These are phyloP conservation scores for Candida tibetensis DNA, from an alignment of 805 yeast species.

Conservation along the genomic window DNA sequence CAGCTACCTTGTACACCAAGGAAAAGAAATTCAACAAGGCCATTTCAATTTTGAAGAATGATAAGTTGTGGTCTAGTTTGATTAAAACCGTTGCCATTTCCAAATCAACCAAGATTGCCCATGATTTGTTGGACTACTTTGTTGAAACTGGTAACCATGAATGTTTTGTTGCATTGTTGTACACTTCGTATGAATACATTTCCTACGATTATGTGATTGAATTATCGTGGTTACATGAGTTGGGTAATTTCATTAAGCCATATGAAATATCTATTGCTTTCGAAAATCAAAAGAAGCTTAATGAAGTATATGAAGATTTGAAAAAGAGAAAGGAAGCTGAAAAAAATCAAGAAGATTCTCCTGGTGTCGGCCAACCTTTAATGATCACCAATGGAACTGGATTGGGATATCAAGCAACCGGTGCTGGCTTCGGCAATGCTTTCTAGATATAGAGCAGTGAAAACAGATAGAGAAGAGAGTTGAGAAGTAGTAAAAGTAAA, in stretches of 20 bases:
- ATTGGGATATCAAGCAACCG: conserved; percentile 67
- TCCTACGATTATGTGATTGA: conserved; percentile 83
- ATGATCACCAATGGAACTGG: conserved; percentile 81
- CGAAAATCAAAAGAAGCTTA: conserved; percentile 69
- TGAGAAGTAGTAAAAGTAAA: background rate
- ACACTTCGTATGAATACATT: conserved; percentile 77
- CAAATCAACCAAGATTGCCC: conserved; percentile 74
- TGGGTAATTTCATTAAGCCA: conserved; percentile 86
- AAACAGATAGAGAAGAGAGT: background rate
- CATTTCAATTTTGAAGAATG: conserved; percentile 81
- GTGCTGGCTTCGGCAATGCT: conserved; percentile 65
- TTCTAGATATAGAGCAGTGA: conserved; percentile 15
- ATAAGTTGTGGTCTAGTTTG: conserved; percentile 93
- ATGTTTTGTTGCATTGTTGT: conserved; percentile 86
- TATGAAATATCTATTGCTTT: conserved; percentile 80
- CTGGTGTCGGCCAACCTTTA: conserved; percentile 62
- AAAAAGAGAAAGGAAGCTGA: conserved; percentile 65
- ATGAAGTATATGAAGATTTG: conserved; percentile 66
- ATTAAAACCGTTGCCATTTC: conserved; percentile 89
- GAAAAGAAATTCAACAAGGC: conserved; percentile 93
- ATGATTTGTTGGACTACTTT: conserved; percentile 84
- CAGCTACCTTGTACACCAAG: conserved; percentile 90
- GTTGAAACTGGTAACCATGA: conserved; percentile 97
- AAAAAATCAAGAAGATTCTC: conserved; percentile 42
- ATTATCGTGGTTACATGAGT: conserved; percentile 83